These are phyloP conservation scores for Alternaria postmessia DNA, from an alignment of 2,329 filamentous ascomycete species.

Conservation along the genomic window DNA sequence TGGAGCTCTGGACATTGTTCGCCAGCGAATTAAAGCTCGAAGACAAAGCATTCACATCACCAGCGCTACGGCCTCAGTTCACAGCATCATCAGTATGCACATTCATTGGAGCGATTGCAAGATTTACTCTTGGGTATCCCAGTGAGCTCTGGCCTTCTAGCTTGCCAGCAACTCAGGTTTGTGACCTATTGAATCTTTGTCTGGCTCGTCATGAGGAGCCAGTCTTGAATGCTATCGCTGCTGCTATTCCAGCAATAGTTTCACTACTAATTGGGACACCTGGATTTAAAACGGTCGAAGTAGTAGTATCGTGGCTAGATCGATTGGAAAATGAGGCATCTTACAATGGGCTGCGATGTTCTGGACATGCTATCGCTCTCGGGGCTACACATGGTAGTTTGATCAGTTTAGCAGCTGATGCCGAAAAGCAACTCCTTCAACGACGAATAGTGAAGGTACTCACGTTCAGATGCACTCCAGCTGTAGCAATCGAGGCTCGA, in stretches of 20 bases:
- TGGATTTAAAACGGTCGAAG: conserved; percentile 15
- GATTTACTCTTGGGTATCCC: conserved; percentile 19
- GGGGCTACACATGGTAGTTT: conserved; percentile 49
- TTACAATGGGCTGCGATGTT: conserved; percentile 52
- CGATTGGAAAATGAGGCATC: conserved; percentile 47
- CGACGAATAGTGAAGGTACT: conserved; percentile 46
- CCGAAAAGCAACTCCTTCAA: conserved; percentile 19
- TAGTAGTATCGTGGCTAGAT: conserved; percentile 42
- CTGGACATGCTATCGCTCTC: conserved; percentile 56
- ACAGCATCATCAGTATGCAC: conserved; percentile 68
- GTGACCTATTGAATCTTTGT: conserved; percentile 42
- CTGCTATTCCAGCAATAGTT: conserved; percentile 31
- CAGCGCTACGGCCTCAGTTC: conserved; percentile 67
- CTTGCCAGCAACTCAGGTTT: conserved; percentile 28
- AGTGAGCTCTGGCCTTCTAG: conserved; percentile 8
- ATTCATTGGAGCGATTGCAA: conserved; percentile 56
- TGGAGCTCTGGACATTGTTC: conserved; percentile 43
- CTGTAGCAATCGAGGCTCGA: conserved; percentile 55
- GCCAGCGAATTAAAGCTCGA: conserved; percentile 46
- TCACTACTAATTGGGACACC: conserved; percentile 24
- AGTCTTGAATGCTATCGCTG: conserved; percentile 42
- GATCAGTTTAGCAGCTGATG: neutral
- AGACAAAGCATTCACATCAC: conserved; percentile 51
- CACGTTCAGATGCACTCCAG: conserved; percentile 46
- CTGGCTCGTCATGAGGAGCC: conserved; percentile 47